phyloP scores from a whole-genome alignment of 176 grass and related monocot species.

The Avena insularis region DNA sequence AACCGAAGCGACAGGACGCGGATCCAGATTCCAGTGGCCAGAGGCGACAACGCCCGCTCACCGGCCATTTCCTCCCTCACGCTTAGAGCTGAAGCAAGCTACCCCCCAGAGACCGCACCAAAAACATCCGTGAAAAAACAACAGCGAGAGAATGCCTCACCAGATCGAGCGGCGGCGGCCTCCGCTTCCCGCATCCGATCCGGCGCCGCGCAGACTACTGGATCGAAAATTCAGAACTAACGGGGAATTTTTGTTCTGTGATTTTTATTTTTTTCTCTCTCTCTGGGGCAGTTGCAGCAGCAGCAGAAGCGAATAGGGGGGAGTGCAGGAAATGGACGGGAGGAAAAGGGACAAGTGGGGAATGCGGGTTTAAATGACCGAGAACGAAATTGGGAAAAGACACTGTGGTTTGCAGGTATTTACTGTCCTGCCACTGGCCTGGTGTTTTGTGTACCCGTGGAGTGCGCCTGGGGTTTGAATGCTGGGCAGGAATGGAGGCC shows the following conservation, averaged over 20 bases:
- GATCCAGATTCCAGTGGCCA: constrained; percentile 42
- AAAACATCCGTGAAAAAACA: not conserved
- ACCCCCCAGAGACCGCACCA: constrained; percentile 19
- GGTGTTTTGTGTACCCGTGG: constrained; percentile 28
- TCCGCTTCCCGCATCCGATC: constrained; percentile 47
- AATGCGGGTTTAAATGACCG: constrained; percentile 51
- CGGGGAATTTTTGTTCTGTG: constrained; percentile 8
- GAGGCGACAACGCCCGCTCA: constrained; percentile 43
- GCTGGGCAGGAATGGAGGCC: not conserved
- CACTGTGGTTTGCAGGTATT: constrained; percentile 44
- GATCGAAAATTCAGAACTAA: constrained; percentile 39
- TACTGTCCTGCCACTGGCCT: constrained; percentile 55
- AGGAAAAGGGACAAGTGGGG: constrained; percentile 53
- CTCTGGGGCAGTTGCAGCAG: constrained; percentile 17
- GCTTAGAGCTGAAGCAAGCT: constrained; percentile 50
- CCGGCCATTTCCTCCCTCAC: constrained; percentile 34
- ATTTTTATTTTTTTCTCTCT: not conserved
- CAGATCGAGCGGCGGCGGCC: constrained; percentile 58
- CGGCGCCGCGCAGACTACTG: constrained; percentile 7
- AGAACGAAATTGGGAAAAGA: not conserved
- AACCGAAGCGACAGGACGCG: constrained; percentile 37
- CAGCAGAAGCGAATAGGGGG: not conserved
- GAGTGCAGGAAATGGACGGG: constrained; percentile 37
- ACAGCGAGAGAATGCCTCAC: constrained; percentile 43
- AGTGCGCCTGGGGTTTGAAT: constrained; percentile 46